Base-by-base conservation (phyloP, 2,329 filamentous ascomycete genomes). In the Colletotrichum acutatum region DNA sequence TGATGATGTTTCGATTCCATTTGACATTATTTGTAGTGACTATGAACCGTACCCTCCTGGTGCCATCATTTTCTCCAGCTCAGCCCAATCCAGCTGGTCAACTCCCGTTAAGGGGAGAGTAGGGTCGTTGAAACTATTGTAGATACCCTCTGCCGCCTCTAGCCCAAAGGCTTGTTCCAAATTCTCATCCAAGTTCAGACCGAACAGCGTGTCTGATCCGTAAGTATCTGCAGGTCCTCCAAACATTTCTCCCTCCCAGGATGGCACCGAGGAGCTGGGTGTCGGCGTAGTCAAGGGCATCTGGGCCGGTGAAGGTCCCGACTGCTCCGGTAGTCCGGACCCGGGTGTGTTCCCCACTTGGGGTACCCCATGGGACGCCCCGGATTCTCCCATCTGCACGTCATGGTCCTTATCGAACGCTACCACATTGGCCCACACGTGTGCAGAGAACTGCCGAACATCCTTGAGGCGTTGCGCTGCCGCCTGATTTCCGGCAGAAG, bases 101-200 rank as follows among this genome's bases (percentile, higher is more conserved):
- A 79, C 77, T n/a, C 78, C 78, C 1, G 78, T 79, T 56, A 80
- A 59, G 2, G 78, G 78, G n/a, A 80, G 72, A 4, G 61, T 75
- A 14, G 78, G 78, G 30, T 80, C 78, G 52, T 80, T 79, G 53
- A 77, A 80, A 32, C 77, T 78, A 2, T 76, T 76, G 57, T 79
- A 80, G 30, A 80, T 80, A 26, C 75, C 66, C 56, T 73, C 77
- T 1, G 72, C 74, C n/a, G 78, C 76, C 16, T 78, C 78, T 19
- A 72, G 57, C 7, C 69, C 76, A 22, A 79, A 66, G 12, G 79
- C 78, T 42, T 77, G 67, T 9, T 75, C 71, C 12, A 79, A 74
- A 1, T 76, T 74, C 22, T 74, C 75, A 19, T 74, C 68, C 4
- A 74, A 32, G 34, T 76, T 74, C 34, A 77, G 75, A 7, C 75